Conservation (phyloP, 2,329 filamentous ascomycete genomes). For the Fusarium chuoi region DNA sequence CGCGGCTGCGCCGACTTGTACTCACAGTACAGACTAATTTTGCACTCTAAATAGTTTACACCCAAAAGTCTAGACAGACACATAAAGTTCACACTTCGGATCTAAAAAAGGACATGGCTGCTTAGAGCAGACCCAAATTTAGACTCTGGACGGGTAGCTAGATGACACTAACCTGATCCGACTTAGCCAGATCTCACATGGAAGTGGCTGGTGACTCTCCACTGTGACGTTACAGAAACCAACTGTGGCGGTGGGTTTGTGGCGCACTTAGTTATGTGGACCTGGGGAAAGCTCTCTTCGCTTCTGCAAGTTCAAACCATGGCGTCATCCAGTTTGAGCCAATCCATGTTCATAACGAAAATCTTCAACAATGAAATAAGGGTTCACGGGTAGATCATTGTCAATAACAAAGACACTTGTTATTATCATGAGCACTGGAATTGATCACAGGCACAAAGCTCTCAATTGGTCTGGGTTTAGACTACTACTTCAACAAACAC, state of each 20-base stretch:
- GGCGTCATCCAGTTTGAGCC: constrained; percentile 15
- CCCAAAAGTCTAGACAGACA: background rate
- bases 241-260: constrained; percentile 19
- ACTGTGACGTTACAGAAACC: constrained; percentile 25
- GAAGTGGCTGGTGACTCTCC: constrained; percentile 34
- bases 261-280: constrained; percentile 15
- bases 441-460: background rate
- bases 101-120: constrained; percentile 25
- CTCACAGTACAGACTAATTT: constrained; percentile 25
- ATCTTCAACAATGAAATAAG: constrained; percentile 23
- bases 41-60: constrained; percentile 19
- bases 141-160: constrained; percentile 21
- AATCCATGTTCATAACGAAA: constrained; percentile 29
- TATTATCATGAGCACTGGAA: background rate
- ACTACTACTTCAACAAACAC: background rate
- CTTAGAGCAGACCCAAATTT: constrained; percentile 40
- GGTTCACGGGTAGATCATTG: constrained; percentile 6
- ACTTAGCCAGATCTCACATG: background rate
- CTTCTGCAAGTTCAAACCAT: constrained; percentile 32
- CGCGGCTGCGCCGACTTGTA: constrained; percentile 5
- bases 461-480: constrained; percentile 2
- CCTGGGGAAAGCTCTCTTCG: constrained; percentile 31
- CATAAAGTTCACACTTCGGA: constrained; percentile 7
- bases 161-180: constrained; percentile 19
- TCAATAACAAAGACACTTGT: background rate